Conservation (phyloP, 768 basidiomycete species). For the Boletus speciosus region DNA sequence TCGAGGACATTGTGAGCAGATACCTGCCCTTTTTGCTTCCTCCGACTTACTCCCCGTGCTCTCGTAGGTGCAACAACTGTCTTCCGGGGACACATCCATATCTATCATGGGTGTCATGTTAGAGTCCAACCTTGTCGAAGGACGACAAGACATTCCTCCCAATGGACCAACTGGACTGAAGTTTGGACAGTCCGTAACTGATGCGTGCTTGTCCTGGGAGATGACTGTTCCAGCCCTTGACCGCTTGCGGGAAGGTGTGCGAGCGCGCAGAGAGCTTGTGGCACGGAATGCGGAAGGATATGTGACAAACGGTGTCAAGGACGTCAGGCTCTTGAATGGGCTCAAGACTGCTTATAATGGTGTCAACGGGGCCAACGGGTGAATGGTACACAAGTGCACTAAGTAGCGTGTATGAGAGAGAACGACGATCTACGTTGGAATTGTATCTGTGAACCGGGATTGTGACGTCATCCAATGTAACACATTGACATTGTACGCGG, state of each 20-base stretch:
- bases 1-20: constrained; percentile 75
- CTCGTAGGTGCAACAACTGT: constrained; percentile 65
- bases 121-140: constrained; percentile 87
- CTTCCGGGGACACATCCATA: constrained; percentile 63
- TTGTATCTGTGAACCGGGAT: not conserved
- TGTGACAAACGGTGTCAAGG: constrained; percentile 7
- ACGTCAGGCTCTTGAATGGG: constrained; percentile 10
- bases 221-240: constrained; percentile 79
- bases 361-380: constrained; percentile 15
- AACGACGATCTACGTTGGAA: not conserved
- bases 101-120: constrained; percentile 94
- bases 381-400: constrained; percentile 15
- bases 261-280: constrained; percentile 59
- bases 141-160: constrained; percentile 79
- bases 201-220: constrained; percentile 90
- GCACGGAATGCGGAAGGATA: constrained; percentile 28
- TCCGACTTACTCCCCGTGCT: constrained; percentile 11
- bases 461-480: constrained; percentile 9
- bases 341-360: constrained; percentile 11
- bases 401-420: not conserved
- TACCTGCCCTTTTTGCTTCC: not conserved
- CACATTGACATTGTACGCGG: not conserved
- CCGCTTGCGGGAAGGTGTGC: constrained; percentile 83
- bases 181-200: constrained; percentile 86
- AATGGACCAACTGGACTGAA: constrained; percentile 68